Conservation (phyloP, 306 rosid species). For the Rosa persica region DNA sequence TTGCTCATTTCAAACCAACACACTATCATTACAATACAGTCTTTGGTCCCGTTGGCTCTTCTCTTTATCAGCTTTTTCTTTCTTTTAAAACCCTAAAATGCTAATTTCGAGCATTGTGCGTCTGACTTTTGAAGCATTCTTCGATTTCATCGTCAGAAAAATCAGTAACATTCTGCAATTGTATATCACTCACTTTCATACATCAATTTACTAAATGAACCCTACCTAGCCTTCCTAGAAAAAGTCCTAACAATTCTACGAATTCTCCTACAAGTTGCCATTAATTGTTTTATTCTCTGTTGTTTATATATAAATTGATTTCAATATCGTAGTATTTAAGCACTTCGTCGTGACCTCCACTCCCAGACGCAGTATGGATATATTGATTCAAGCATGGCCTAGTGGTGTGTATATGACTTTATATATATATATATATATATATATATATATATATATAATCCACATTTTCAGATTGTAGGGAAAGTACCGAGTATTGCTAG, state of each 20-base stretch:
- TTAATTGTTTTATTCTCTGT: background rate
- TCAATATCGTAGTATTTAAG: background rate
- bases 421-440: too few species aligned
- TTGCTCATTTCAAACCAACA: conserved; percentile 18
- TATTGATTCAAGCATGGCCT: background rate
- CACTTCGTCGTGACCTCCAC: conserved; percentile 17
- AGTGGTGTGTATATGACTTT: background rate
- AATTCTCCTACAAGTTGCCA: background rate
- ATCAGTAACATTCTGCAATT: conserved; percentile 10
- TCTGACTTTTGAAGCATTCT: conserved; percentile 16
- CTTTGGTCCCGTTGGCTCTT: conserved; percentile 3
- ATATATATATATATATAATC: too few species aligned
- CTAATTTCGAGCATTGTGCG: background rate
- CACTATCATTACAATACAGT: conserved; percentile 27
- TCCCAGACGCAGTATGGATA: background rate
- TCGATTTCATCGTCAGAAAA: background rate
- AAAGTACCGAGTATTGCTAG: background rate
- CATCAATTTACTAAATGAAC: background rate
- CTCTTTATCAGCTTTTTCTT: background rate
- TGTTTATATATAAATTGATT: background rate
- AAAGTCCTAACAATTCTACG: background rate
- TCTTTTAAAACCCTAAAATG: background rate
- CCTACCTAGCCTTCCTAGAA: background rate
- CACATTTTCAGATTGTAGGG: background rate
- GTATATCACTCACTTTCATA: background rate